Evolutionary conservation across 805 yeast genomes (phyloP), one percentile per base, ranked within the genome.

Genomic region (Wickerhamiella kurtzmanii): DNA sequence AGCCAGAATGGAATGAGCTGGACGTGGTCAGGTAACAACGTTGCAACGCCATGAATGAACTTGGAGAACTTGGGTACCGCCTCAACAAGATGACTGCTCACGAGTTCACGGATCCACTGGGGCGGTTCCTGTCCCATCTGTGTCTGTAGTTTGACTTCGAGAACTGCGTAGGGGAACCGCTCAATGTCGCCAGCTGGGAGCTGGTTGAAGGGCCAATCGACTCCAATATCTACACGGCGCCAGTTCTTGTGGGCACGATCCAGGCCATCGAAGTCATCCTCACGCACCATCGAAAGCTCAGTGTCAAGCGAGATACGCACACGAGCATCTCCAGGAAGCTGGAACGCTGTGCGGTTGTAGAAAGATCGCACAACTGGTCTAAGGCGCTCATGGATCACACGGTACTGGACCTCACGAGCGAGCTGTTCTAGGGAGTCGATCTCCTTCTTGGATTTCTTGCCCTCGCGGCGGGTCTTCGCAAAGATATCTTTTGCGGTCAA

Each of bases 61-160:
- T 92, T 92, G 47, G 97, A 89, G 64, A 86, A 92, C 66, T 92
- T 92, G 22, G 98, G 98, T 39, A 92, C 96, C 1, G 96, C 96
- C 66, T 92, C 98, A 38, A 92, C 99, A 44, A 92, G 71, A 64
- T 92, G 98, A 22, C 94, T 81, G 0, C 88, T 70, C 35, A 89
- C 88, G 63, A 92, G 74, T 54, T 89, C 95, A 55, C 92, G 76
- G 43, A 92, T 94, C 99, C 99, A 92, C 51, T 75, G 80, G 8
- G 99, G 98, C 22, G 99, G 98, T 65, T 92, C 98, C 67, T 92
- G 99, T 47, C 98, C 98, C 67, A 92, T 60, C 70, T 92, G 97
- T 2, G 99, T 92, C 67, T 92, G 98, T 53, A 92, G 73, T 67
- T 92, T 92, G 50, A 92, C 98, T 69, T 92, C 99, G 56, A 92